A percentile compares a stretch with the other conserved stretches of the same genome.
phyloP scores from a whole-genome alignment of 371 early-diverging fungal species.

The Mortierella polycephala region DNA sequence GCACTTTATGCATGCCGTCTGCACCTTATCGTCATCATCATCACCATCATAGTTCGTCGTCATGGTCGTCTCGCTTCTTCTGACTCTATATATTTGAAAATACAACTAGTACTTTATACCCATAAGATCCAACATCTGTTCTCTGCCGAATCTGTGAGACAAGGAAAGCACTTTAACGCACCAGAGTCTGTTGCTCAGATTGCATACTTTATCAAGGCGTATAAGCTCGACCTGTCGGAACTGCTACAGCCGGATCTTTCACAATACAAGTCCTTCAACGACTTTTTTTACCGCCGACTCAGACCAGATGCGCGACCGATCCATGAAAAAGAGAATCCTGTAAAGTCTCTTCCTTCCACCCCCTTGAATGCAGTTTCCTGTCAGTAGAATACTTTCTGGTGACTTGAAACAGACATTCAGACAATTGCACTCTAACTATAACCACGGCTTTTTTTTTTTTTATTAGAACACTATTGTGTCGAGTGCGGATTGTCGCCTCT shows the following conservation, averaged over 20 bases:
- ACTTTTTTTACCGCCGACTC: slow-evolving; percentile 81
- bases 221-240: slow-evolving; percentile 61
- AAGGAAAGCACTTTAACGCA: slow-evolving; percentile 74
- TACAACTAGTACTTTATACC: slow-evolving; percentile 54
- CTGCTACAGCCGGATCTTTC: slow-evolving; percentile 57
- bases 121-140: slow-evolving; percentile 64
- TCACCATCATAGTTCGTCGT: neutral
- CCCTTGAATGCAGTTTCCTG: neutral
- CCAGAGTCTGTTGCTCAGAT: slow-evolving; percentile 73
- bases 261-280: slow-evolving; percentile 73
- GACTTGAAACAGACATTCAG: neutral
- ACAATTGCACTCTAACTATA: no score
- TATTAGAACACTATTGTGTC: slow-evolving; percentile 65
- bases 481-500: slow-evolving; percentile 76
- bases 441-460: neutral
- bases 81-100: neutral
- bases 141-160: slow-evolving; percentile 61
- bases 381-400: neutral
- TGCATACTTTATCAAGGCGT: slow-evolving; percentile 70
- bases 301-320: slow-evolving; percentile 68
- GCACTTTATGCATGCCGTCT: neutral
- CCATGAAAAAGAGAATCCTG: slow-evolving; percentile 44
- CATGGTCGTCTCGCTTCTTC: no score
- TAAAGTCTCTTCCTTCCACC: neutral
- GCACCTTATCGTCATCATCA: neutral